Evolutionary conservation across 441 rosid genomes (phyloP).

Genomic region (Arabidopsis hybrid): DNA sequence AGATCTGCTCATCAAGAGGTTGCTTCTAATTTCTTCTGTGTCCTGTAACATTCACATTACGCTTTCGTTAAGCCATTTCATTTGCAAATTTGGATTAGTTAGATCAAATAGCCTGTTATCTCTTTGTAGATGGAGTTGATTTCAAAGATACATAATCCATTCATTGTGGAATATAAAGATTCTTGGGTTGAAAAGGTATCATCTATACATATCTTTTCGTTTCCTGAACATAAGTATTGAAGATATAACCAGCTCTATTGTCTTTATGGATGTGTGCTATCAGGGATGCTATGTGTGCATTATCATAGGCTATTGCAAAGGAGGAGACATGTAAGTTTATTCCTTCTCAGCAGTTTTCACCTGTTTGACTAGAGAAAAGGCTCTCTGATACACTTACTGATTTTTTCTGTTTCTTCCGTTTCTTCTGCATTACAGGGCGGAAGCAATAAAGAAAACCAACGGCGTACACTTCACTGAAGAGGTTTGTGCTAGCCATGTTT

Average conservation of each 20-base stretch:
- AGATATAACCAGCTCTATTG: no score
- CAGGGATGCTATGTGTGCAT: constrained; percentile 99
- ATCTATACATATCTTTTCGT: constrained; percentile 14
- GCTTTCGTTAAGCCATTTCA: not conserved
- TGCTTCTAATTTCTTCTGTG: constrained; percentile 23
- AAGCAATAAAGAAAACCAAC: constrained; percentile 91
- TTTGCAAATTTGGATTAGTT: not conserved
- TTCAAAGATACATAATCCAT: constrained; percentile 87
- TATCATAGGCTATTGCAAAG: constrained; percentile 97
- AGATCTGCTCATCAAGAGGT: constrained; percentile 99
- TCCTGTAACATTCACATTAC: constrained; percentile 23
- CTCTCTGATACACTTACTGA: constrained; percentile 31
- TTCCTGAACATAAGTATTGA: no score
- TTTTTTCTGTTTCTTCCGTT: constrained; percentile 3
- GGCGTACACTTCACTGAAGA: constrained; percentile 82
- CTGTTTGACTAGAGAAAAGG: constrained; percentile 20
- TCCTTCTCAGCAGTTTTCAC: constrained; percentile 39
- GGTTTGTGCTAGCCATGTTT: constrained; percentile 50
- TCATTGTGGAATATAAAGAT: constrained; percentile 97
- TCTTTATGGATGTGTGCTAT: constrained; percentile 37
- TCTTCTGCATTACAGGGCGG: constrained; percentile 70
- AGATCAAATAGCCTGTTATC: constrained; percentile 27
- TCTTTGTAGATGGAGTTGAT: constrained; percentile 92
- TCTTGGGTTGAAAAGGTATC: constrained; percentile 99
- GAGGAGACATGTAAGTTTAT: constrained; percentile 95